phyloP scores from a whole-genome alignment of 2,329 filamentous ascomycete species.

The Orbilia blumenaviensis region DNA sequence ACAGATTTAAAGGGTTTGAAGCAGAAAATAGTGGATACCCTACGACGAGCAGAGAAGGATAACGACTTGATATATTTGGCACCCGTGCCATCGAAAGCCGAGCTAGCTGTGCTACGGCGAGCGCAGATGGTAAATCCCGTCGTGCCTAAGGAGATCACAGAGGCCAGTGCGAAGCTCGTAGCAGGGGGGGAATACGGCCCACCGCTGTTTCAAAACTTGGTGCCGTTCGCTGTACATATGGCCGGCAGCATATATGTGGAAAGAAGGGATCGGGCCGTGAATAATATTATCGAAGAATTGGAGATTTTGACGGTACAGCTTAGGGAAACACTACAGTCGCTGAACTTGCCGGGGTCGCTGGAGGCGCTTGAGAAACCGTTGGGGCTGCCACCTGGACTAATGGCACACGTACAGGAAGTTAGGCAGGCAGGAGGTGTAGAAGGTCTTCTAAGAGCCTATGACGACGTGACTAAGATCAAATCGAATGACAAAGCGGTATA shows the following conservation, averaged over 20 bases:
- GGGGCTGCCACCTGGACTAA: conserved; percentile 82
- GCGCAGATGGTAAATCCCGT: conserved; percentile 86
- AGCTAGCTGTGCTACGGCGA: conserved; percentile 83
- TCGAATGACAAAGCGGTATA: conserved; percentile 79
- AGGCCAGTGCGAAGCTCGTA: conserved; percentile 81
- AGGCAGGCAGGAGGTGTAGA: conserved; percentile 87
- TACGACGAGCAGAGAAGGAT: conserved; percentile 93
- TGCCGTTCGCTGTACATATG: conserved; percentile 94
- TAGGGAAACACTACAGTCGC: conserved; percentile 78
- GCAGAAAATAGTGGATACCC: conserved; percentile 80
- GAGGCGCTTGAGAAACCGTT: conserved; percentile 95
- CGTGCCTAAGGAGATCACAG: conserved; percentile 81
- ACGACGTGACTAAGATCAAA: conserved; percentile 90
- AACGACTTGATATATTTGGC: conserved; percentile 95
- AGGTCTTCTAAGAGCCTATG: conserved; percentile 78
- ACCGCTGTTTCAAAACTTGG: conserved; percentile 86
- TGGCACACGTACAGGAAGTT: conserved; percentile 92
- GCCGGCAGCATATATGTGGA: conserved; percentile 96
- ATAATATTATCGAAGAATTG: conserved; percentile 82
- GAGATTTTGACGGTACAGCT: conserved; percentile 82
- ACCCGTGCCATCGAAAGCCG: conserved; percentile 84
- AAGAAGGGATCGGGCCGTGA: conserved; percentile 86
- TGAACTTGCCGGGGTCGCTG: conserved; percentile 89
- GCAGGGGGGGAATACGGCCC: conserved; percentile 82
- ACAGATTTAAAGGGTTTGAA: conserved; percentile 86